Conservation (phyloP, 352 stramenopile genomes). For the Phytophthora fragariae region DNA sequence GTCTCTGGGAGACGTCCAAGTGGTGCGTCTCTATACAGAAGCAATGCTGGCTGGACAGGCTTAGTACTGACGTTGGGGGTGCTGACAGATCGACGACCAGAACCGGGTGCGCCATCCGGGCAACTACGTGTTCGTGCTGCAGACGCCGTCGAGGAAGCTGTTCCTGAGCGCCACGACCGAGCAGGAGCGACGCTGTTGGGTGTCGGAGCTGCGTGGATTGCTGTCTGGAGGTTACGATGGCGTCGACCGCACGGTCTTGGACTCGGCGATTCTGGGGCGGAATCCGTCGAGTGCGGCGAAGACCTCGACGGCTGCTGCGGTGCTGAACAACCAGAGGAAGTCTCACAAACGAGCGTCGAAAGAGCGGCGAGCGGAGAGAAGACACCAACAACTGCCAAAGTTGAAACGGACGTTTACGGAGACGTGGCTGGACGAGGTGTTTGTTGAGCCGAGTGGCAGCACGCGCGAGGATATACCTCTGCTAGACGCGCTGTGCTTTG, state of each 20-base stretch:
- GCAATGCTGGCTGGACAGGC: background rate
- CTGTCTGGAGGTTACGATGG: conserved; percentile 40
- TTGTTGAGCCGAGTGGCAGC: conserved; percentile 48
- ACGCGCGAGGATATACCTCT: conserved; percentile 36
- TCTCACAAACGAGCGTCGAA: conserved; percentile 58
- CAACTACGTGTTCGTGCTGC: conserved; percentile 86
- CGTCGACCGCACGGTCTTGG: conserved; percentile 19
- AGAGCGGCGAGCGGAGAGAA: conserved; percentile 68
- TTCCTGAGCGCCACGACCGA: conserved; percentile 84
- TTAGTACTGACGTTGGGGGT: background rate
- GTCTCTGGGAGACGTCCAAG: conserved; percentile 59
- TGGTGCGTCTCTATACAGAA: conserved; percentile 46
- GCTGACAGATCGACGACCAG: conserved; percentile 78
- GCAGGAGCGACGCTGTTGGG: conserved; percentile 73
- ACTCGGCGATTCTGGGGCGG: conserved; percentile 43
- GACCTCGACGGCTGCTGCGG: conserved; percentile 22
- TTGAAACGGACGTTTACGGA: conserved; percentile 81
- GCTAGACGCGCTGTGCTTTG: conserved; percentile 80
- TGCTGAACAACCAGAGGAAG: conserved; percentile 34
- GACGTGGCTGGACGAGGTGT: conserved; percentile 77
- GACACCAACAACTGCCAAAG: conserved; percentile 65
- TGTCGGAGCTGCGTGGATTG: conserved; percentile 57
- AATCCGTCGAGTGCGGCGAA: conserved; percentile 54
- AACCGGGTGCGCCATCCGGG: conserved; percentile 75
- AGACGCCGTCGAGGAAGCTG: conserved; percentile 51